phyloP scores from a whole-genome alignment of 805 yeast species.

The Candida coquimbonensis region DNA sequence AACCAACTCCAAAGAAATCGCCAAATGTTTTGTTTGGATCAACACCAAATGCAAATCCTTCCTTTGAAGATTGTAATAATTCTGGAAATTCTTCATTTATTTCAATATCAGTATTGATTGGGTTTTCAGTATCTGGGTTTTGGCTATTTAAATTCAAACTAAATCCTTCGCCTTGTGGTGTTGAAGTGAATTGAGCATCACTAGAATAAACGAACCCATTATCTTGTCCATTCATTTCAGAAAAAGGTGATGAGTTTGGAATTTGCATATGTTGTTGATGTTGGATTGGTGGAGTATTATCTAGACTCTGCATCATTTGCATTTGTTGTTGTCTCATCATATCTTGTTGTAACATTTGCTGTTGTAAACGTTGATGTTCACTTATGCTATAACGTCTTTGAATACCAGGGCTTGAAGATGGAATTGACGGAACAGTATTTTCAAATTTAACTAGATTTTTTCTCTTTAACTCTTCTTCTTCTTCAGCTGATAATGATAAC shows the following conservation, averaged over 20 bases:
- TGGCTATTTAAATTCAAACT: constrained; percentile 7
- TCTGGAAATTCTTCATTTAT: constrained; percentile 9
- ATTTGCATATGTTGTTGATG: background rate
- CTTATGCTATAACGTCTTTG: constrained; percentile 1
- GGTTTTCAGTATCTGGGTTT: constrained; percentile 3
- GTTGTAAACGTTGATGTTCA: background rate
- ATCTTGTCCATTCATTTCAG: background rate
- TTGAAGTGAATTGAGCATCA: constrained; percentile 3
- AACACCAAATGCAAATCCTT: constrained; percentile 6
- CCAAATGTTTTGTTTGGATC: constrained; percentile 14
- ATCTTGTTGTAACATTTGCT: background rate
- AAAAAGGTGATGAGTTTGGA: background rate
- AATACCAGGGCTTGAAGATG: background rate
- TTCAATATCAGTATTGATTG: constrained; percentile 7
- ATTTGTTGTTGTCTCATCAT: background rate
- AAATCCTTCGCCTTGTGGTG: constrained; percentile 6
- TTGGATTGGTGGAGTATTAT: background rate
- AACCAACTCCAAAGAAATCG: constrained; percentile 14
- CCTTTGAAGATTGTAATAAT: constrained; percentile 7
- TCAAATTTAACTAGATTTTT: background rate
- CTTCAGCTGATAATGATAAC: constrained; percentile 15
- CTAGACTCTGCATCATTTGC: background rate
- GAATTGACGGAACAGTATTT: background rate
- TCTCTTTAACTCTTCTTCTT: constrained; percentile 12
- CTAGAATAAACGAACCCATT: constrained; percentile 1